Conservation (phyloP, 495 filamentous ascomycete genomes). For the Sphaerosporella brunnea region DNA sequence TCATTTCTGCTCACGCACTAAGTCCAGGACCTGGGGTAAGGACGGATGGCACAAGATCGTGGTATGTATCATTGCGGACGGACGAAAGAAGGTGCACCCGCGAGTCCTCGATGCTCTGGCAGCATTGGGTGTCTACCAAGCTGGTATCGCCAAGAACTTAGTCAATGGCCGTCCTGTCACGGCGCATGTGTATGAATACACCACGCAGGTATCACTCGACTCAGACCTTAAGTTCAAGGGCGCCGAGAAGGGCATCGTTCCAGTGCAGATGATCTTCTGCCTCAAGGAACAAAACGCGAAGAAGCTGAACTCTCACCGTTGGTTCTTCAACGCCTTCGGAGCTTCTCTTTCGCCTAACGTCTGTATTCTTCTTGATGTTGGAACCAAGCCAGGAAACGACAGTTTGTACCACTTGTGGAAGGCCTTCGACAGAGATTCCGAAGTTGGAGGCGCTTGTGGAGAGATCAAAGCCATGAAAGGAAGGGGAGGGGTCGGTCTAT, state of each 20-base stretch:
- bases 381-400: conserved; percentile 69
- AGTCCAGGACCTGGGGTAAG: conserved; percentile 90
- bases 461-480: conserved; percentile 96
- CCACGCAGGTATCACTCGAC: conserved; percentile 91
- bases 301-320: conserved; percentile 95
- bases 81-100: conserved; percentile 82
- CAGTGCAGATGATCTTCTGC: conserved; percentile 96
- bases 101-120: conserved; percentile 89
- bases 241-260: conserved; percentile 97
- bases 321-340: conserved; percentile 99
- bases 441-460: conserved; percentile 86
- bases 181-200: conserved; percentile 97
- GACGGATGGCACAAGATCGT: conserved; percentile 99
- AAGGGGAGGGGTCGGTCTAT: conserved; percentile 56
- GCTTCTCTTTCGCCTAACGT: conserved; percentile 85
- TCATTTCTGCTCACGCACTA: conserved; percentile 84
- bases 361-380: conserved; percentile 90
- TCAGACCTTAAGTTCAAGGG: conserved; percentile 95
- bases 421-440: conserved; percentile 92
- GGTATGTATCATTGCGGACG: conserved; percentile 88
- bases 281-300: conserved; percentile 95
- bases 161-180: conserved; percentile 52
- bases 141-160: conserved; percentile 94
- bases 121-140: conserved; percentile 96
- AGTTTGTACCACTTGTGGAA: conserved; percentile 98